A percentile compares a stretch with the other conserved stretches of the same genome.
These are phyloP conservation scores for Zoysia japonica DNA, from an alignment of 176 grass and related monocot species.

Conservation along the genomic window DNA sequence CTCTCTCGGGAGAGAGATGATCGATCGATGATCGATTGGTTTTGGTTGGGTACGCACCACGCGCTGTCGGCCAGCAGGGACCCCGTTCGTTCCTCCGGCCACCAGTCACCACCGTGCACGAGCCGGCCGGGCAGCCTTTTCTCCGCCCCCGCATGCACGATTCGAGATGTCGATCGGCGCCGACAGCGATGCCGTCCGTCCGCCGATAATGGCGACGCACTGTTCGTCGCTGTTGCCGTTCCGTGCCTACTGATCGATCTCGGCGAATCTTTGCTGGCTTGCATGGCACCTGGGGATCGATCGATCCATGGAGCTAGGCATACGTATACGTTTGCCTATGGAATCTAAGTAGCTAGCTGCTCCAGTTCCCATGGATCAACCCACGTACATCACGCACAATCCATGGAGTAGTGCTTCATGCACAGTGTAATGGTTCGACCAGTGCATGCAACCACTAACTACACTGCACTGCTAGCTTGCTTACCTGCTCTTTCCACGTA, in stretches of 20 bases:
- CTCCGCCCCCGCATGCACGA: neutral
- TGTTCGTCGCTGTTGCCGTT: neutral
- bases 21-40: too few species aligned
- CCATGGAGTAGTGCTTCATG: too few species aligned
- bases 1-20: too few species aligned
- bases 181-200: conserved; percentile 16
- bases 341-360: neutral
- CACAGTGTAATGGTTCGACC: too few species aligned
- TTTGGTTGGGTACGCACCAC: neutral
- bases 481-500: too few species aligned
- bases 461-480: too few species aligned
- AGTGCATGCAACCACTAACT: too few species aligned
- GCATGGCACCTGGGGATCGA: neutral
- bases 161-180: conserved; percentile 17
- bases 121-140: neutral
- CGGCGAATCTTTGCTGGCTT: neutral
- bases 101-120: neutral
- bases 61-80: too few species aligned
- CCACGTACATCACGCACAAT: too few species aligned
- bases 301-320: neutral
- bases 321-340: conserved; percentile 23
- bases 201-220: neutral
- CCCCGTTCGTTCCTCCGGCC: neutral
- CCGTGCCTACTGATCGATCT: neutral
- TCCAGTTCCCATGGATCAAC: neutral